Percentiles rank a stretch among this genome's conserved stretches.
phyloP scores from a whole-genome alignment of 805 yeast species.

The Saturnispora quitensis region DNA sequence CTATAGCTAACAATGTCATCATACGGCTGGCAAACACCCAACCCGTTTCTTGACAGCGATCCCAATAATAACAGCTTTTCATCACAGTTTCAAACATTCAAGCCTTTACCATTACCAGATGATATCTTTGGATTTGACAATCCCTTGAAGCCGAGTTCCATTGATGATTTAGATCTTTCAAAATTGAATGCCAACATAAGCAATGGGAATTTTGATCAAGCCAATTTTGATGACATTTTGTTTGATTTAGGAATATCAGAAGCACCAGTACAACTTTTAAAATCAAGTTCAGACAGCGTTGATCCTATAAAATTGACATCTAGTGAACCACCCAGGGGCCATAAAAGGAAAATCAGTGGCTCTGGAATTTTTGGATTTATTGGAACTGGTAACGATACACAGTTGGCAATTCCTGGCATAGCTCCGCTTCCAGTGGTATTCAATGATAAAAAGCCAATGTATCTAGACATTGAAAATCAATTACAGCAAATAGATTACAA shows the following conservation, averaged over 20 bases:
- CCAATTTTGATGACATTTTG: slow-evolving; percentile 24
- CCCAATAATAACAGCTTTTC: slow-evolving; percentile 5
- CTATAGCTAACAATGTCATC: slow-evolving; percentile 2
- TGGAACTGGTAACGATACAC: slow-evolving; percentile 45
- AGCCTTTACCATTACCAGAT: slow-evolving; percentile 40
- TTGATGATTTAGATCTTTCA: background rate
- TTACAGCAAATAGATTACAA: slow-evolving; percentile 18
- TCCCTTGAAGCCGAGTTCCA: slow-evolving; percentile 7
- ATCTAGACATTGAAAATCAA: slow-evolving; percentile 20
- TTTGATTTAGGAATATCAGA: slow-evolving; percentile 26
- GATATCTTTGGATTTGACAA: slow-evolving; percentile 40
- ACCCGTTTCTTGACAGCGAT: slow-evolving; percentile 7
- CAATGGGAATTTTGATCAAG: slow-evolving; percentile 6
- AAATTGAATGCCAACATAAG: slow-evolving; percentile 1
- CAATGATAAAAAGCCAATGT: slow-evolving; percentile 23
- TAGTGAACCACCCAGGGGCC: slow-evolving; percentile 24
- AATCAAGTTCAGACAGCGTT: slow-evolving; percentile 4
- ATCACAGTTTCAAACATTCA: slow-evolving; percentile 17
- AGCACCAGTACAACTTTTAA: slow-evolving; percentile 20
- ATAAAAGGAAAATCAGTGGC: slow-evolving; percentile 60
- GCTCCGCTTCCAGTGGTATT: slow-evolving; percentile 16
- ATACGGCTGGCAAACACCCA: slow-evolving; percentile 7
- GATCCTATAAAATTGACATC: background rate
- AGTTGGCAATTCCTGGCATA: slow-evolving; percentile 50
- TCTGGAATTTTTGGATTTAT: slow-evolving; percentile 72